Base-by-base conservation (phyloP, 352 stramenopile species). In the Salisapilia sapeloensis region DNA sequence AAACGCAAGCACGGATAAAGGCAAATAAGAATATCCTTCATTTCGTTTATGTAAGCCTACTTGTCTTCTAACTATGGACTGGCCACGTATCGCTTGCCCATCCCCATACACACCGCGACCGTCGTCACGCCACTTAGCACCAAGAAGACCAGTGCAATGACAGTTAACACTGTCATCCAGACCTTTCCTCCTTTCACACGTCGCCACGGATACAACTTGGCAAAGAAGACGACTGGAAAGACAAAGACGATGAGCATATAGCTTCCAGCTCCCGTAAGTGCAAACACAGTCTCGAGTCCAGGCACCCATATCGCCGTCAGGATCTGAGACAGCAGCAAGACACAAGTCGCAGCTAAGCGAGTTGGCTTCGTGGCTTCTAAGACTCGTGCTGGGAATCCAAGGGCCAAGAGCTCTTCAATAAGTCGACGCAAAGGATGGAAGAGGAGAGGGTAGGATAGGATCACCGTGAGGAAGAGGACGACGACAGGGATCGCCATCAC, bases 221-320 rank as follows among this genome's bases (percentile, higher is more conserved):
- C 49, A 45, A 69, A 84, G 31, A 78, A 60, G 24, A 75, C 44
- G 9, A 62, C 55, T 8, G 67, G 67, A 33, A 84, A 79, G n/a
- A 67, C 57, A 33, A 79, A 75, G 47, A 64, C 76, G 38, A 81
- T 79, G 43, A 81, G 54, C 24, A 80, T 58, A 35, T 61, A 79
- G 24, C 53, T 78, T 30, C 47, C 80, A 14, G 62, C 69, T 10
- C 69, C 69, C 16, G 60, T 71, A 38, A 81, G 53, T 3, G 56
- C 64, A 17, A 84, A 84, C 6, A 80, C 54, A 9, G 80, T 55
- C 40, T 84, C 52, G 24, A 84, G 59, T 4, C 57, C 70, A 0
- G 70, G 65, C 22, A 82, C 64, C 25, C 54, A 48, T 6, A 75
- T 60, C 0, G 63, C 67, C 2, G 69, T 26, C 18, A 76, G 28